Evolutionary conservation across 2,329 filamentous ascomycete genomes (phyloP).

Genomic region (Fusarium humuli): DNA sequence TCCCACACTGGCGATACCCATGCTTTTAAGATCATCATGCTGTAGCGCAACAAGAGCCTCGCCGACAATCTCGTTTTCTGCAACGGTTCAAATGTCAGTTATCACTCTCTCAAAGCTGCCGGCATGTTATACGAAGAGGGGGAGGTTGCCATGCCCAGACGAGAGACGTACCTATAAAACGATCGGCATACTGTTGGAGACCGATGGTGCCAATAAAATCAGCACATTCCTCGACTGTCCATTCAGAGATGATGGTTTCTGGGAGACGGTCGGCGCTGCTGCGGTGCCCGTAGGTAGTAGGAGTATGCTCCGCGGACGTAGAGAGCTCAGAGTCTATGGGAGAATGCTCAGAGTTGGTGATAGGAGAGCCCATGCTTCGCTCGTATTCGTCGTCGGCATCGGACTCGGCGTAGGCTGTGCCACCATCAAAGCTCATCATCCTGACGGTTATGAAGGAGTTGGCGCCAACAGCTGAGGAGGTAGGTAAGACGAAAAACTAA

Average conservation of each 20-base stretch:
- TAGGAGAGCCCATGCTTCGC: conserved; percentile 75
- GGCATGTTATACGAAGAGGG: background rate
- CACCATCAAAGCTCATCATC: conserved; percentile 71
- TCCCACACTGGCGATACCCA: conserved; percentile 92
- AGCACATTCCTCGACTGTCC: conserved; percentile 88
- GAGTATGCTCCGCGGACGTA: conserved; percentile 78
- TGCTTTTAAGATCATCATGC: conserved; percentile 94
- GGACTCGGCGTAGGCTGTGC: conserved; percentile 80
- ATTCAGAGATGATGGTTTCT: conserved; percentile 81
- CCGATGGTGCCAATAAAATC: conserved; percentile 87
- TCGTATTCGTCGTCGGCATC: conserved; percentile 88
- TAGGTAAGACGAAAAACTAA: conserved; percentile 15
- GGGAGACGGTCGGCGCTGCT: conserved; percentile 74
- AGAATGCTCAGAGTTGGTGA: conserved; percentile 75
- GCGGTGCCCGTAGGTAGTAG: conserved; percentile 79
- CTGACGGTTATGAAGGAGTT: conserved; percentile 34
- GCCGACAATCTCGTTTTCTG: conserved; percentile 94
- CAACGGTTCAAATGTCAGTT: conserved; percentile 37
- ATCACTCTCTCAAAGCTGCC: background rate
- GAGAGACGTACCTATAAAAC: conserved; percentile 78
- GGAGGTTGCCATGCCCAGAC: background rate
- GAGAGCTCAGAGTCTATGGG: conserved; percentile 78
- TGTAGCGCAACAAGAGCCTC: conserved; percentile 89
- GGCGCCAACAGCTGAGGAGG: conserved; percentile 23
- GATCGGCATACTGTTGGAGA: conserved; percentile 83